Conservation (phyloP, 108 stramenopile genomes). For the Bacterosira constricta region DNA sequence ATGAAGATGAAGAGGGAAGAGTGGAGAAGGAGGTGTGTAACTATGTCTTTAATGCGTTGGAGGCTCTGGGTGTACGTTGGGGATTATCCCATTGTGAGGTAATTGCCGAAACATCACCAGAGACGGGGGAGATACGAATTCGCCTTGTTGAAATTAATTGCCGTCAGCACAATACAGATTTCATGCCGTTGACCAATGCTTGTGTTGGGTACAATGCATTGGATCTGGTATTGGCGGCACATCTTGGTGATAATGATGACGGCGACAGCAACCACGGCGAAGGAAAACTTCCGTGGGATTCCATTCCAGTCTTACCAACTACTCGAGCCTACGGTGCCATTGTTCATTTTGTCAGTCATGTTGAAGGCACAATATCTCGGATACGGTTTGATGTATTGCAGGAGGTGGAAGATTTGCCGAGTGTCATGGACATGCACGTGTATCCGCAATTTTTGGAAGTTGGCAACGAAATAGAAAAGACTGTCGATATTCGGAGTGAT, state of each 20-base stretch:
- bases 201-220: slow-evolving; percentile 84
- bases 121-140: slow-evolving; percentile 28
- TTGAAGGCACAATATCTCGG: slow-evolving; percentile 54
- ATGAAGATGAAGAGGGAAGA: slow-evolving; percentile 25
- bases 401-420: slow-evolving; percentile 70
- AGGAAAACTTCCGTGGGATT: slow-evolving; percentile 58
- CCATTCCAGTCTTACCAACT: slow-evolving; percentile 57
- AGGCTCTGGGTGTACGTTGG: slow-evolving; percentile 71
- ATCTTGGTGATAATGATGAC: slow-evolving; percentile 55
- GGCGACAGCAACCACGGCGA: slow-evolving; percentile 29
- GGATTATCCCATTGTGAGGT: slow-evolving; percentile 83
- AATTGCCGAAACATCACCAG: slow-evolving; percentile 50
- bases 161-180: slow-evolving; percentile 89
- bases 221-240: slow-evolving; percentile 74
- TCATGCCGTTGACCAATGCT: slow-evolving; percentile 76
- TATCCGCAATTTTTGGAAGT: slow-evolving; percentile 65
- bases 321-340: slow-evolving; percentile 68
- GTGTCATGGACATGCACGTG: slow-evolving; percentile 72
- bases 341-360: slow-evolving; percentile 73
- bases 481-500: slow-evolving; percentile 75
- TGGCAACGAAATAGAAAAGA: slow-evolving; percentile 62
- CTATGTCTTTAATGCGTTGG: slow-evolving; percentile 56
- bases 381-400: slow-evolving; percentile 59
- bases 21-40: slow-evolving; percentile 55
- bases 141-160: slow-evolving; percentile 88